phyloP scores from a whole-genome alignment of 768 basidiomycete species.

The Flagelloscypha sp. region DNA sequence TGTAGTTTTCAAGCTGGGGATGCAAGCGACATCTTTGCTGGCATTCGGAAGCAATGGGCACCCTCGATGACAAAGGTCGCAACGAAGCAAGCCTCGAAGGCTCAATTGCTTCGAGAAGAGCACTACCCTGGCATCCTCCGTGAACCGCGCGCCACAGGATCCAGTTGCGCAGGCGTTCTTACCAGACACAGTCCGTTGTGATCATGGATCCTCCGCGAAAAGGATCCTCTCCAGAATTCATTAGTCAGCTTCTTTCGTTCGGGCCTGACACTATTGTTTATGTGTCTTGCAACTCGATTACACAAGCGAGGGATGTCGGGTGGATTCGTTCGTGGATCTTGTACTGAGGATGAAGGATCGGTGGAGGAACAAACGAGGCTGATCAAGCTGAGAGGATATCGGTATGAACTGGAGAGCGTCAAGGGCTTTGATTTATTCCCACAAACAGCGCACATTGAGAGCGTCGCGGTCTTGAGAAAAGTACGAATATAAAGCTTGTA shows the following conservation, averaged over 20 bases:
- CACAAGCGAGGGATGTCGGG: slow-evolving; percentile 84
- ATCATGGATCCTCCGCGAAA: slow-evolving; percentile 91
- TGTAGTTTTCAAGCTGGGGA: slow-evolving; percentile 74
- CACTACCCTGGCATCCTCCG: too few species aligned
- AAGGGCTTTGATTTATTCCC: slow-evolving; percentile 93
- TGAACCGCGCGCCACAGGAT: too few species aligned
- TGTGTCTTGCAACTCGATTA: slow-evolving; percentile 93
- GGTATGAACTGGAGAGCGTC: slow-evolving; percentile 75
- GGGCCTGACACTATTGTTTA: slow-evolving; percentile 68
- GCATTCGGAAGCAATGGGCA: too few species aligned
- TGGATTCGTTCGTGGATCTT: slow-evolving; percentile 46
- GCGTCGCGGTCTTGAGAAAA: slow-evolving; percentile 64
- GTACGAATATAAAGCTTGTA: too few species aligned
- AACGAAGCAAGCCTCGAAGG: too few species aligned
- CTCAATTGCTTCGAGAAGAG: too few species aligned
- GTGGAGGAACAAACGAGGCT: too few species aligned
- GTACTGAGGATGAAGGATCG: too few species aligned
- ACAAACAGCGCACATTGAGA: slow-evolving; percentile 92
- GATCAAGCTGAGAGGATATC: too few species aligned
- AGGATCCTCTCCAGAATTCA: slow-evolving; percentile 77
- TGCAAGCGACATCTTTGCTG: slow-evolving; percentile 80
- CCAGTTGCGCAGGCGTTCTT: too few species aligned
- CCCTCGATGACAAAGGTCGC: slow-evolving; percentile 44
- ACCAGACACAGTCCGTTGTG: slow-evolving; percentile 52
- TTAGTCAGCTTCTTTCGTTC: slow-evolving; percentile 71